These are phyloP conservation scores for Stipa capillata DNA, from an alignment of 176 grass and related monocot genomes.

Conservation along the genomic window DNA sequence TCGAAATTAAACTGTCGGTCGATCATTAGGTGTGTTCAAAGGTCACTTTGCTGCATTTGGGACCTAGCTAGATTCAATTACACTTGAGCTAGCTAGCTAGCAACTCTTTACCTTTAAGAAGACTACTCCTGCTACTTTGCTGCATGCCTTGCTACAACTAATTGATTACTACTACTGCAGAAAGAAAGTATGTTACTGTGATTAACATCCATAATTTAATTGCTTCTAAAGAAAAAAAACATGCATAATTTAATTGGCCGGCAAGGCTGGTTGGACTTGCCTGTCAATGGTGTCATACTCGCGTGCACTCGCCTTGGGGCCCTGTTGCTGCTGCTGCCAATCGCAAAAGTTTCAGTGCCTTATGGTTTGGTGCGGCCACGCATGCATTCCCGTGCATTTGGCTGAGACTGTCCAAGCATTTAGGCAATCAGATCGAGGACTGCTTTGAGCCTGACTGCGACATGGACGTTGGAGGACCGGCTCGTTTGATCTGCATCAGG, in stretches of 20 bases:
- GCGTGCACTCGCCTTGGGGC: constrained; percentile 8
- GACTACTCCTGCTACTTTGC: not conserved
- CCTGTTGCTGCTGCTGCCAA: constrained; percentile 3
- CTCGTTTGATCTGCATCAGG: not conserved
- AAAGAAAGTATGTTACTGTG: not conserved
- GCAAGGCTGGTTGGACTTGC: constrained; percentile 17
- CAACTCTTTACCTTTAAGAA: constrained; percentile 14
- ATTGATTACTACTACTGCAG: constrained; percentile 2
- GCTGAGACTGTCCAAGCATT: constrained; percentile 16
- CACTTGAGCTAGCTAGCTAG: not conserved
- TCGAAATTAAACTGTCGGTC: not conserved
- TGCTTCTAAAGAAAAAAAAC: too few species aligned
- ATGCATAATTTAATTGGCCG: not conserved
- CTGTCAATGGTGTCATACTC: constrained; percentile 4
- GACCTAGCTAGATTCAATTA: not conserved
- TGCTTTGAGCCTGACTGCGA: constrained; percentile 2
- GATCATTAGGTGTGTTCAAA: constrained; percentile 10
- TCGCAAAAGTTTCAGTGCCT: constrained; percentile 24
- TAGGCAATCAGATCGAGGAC: not conserved
- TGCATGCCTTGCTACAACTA: constrained; percentile 14
- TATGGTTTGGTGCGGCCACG: not conserved
- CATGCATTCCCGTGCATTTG: not conserved
- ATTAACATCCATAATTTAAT: not conserved
- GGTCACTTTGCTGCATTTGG: constrained; percentile 5
- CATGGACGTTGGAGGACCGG: not conserved